These are phyloP conservation scores for Podospora appendiculata DNA, from an alignment of 495 filamentous ascomycete genomes.

Conservation along the genomic window DNA sequence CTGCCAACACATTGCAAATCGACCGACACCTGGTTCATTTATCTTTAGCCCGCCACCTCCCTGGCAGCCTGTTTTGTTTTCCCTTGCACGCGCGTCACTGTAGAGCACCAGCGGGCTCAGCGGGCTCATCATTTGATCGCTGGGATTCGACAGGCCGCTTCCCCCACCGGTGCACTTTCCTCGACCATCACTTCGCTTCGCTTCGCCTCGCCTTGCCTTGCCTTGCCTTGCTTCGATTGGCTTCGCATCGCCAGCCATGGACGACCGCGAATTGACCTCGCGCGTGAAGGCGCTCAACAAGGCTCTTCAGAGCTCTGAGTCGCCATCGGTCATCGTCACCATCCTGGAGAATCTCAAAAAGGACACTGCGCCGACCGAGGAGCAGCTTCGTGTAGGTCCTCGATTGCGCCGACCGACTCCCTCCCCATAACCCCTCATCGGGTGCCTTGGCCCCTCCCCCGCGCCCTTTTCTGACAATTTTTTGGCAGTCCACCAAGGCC, in stretches of 20 bases:
- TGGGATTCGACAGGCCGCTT: too few species aligned
- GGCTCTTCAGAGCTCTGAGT: slow-evolving; percentile 58
- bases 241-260: slow-evolving; percentile 47
- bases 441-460: neutral
- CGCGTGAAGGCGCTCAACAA: slow-evolving; percentile 69
- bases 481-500: slow-evolving; percentile 69
- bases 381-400: slow-evolving; percentile 60
- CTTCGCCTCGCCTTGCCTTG: too few species aligned
- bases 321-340: slow-evolving; percentile 52
- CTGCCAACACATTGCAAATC: neutral
- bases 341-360: slow-evolving; percentile 72
- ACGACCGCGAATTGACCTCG: slow-evolving; percentile 68
- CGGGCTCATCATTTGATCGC: too few species aligned
- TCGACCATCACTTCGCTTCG: too few species aligned
- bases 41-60: too few species aligned
- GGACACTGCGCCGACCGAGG: slow-evolving; percentile 76
- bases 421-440: neutral
- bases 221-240: too few species aligned
- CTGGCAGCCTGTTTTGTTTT: too few species aligned
- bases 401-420: neutral
- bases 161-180: too few species aligned
- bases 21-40: neutral
- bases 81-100: too few species aligned
- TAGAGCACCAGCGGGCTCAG: too few species aligned
- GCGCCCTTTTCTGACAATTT: neutral